Evolutionary conservation across 441 rosid genomes (phyloP).

Genomic region (Pelargonium australe): DNA sequence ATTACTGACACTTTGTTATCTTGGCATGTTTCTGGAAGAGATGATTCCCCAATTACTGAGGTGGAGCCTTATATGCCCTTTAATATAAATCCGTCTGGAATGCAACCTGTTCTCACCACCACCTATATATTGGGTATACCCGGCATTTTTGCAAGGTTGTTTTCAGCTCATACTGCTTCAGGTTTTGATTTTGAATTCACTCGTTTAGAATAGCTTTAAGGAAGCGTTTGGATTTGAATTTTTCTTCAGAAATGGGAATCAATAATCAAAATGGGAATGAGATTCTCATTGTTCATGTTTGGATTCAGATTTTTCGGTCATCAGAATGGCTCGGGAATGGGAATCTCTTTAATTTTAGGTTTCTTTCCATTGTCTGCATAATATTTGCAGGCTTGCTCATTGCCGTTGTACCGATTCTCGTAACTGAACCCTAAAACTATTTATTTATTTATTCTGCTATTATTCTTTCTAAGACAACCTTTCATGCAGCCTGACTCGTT

Average conservation of each 20-base stretch:
- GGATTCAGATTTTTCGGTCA: no score
- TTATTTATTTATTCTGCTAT: no score
- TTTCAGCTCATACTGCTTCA: conserved; percentile 5
- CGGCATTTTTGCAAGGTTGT: conserved; percentile 85
- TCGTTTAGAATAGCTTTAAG: no score
- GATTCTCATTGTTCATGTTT: no score
- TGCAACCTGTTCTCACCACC: conserved; percentile 93
- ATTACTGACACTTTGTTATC: conserved; percentile 5
- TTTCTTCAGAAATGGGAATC: no score
- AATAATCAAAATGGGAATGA: no score
- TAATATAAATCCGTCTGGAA: conserved; percentile 91
- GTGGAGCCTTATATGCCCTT: conserved; percentile 95
- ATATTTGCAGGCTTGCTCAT: no score
- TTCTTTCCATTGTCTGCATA: no score
- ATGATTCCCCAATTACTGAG: conserved; percentile 79
- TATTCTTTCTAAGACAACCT: conserved; percentile 25
- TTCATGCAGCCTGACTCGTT: conserved; percentile 60
- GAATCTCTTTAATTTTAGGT: no score
- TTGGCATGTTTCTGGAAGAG: conserved; percentile 46
- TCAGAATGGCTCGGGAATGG: no score
- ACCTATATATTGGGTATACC: conserved; percentile 84
- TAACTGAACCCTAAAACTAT: background rate
- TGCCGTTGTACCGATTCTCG: background rate
- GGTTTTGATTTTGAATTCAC: background rate
- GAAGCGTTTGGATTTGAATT: no score